Evolutionary conservation across 2,329 filamentous ascomycete species (phyloP).

Genomic region (Microdochium paspali): DNA sequence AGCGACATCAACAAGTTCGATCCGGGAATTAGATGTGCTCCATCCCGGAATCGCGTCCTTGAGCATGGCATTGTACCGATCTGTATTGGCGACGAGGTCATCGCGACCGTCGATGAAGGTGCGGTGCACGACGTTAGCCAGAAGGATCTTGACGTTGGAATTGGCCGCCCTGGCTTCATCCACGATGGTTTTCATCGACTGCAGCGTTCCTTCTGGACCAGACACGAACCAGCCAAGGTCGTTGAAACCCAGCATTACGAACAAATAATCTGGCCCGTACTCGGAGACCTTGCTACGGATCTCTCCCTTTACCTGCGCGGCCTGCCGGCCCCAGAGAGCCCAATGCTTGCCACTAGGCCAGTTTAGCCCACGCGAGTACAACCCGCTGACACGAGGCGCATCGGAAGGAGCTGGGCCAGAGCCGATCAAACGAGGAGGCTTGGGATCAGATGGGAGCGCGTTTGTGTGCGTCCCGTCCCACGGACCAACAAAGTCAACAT

Average conservation of each 20-base stretch:
- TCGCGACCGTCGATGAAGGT: not conserved
- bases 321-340: constrained; percentile 18
- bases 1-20: not conserved
- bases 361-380: not conserved
- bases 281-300: constrained; percentile 16
- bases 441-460: not conserved
- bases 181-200: constrained; percentile 5
- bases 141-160: not conserved
- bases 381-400: not conserved
- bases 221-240: not conserved
- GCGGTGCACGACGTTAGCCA: not conserved
- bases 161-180: constrained; percentile 11
- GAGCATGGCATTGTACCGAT: constrained; percentile 6
- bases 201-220: not conserved
- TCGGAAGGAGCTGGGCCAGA: not conserved
- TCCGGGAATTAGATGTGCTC: constrained; percentile 5
- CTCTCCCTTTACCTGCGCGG: constrained; percentile 16
- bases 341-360: not conserved
- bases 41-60: constrained; percentile 11
- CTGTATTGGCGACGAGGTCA: not conserved
- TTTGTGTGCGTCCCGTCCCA: not conserved
- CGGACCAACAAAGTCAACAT: not conserved
- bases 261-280: constrained; percentile 21
- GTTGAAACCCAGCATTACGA: constrained; percentile 21
- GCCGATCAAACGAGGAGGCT: not conserved